A percentile compares a stretch with the other conserved stretches of the same genome.
Evolutionary conservation across 2,329 filamentous ascomycete species (phyloP).

Genomic region (Leptodontidium sp.): DNA sequence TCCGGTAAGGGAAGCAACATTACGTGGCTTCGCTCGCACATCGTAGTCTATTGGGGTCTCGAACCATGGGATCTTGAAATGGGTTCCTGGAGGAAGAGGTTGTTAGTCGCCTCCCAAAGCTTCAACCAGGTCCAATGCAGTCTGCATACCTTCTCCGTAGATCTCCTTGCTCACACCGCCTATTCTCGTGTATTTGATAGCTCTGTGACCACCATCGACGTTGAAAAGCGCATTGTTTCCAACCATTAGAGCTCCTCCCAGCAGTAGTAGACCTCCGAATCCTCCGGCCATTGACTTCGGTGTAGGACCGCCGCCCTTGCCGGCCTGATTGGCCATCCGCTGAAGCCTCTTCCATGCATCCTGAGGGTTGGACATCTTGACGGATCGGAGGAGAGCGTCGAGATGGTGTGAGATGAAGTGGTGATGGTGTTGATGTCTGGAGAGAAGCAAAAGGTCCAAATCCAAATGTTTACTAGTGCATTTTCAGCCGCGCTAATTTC

Average conservation of each 20-base stretch:
- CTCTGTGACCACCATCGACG: slow-evolving; percentile 97
- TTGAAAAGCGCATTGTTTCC: slow-evolving; percentile 71
- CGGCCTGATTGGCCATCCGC: slow-evolving; percentile 67
- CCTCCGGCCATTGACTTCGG: slow-evolving; percentile 63
- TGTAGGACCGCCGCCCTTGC: slow-evolving; percentile 53
- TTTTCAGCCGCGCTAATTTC: slow-evolving; percentile 33
- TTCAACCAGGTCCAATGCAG: slow-evolving; percentile 7
- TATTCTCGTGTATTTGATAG: slow-evolving; percentile 96
- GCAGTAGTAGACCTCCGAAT: slow-evolving; percentile 59
- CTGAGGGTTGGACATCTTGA: slow-evolving; percentile 60
- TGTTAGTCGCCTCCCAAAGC: slow-evolving; percentile 32
- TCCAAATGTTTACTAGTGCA: slow-evolving; percentile 37
- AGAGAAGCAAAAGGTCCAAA: slow-evolving; percentile 17
- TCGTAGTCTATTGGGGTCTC: slow-evolving; percentile 97
- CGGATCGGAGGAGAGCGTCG: slow-evolving; percentile 23
- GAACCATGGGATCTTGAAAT: slow-evolving; percentile 94
- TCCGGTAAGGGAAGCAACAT: slow-evolving; percentile 94
- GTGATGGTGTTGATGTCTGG: slow-evolving; percentile 21
- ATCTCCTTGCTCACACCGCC: slow-evolving; percentile 96
- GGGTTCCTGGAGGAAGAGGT: slow-evolving; percentile 71
- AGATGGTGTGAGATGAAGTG: slow-evolving; percentile 22
- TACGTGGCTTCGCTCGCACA: slow-evolving; percentile 95
- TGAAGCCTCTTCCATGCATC: slow-evolving; percentile 70
- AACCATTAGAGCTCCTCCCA: slow-evolving; percentile 61
- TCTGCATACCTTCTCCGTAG: slow-evolving; percentile 81